Evolutionary conservation across 2,329 filamentous ascomycete species (phyloP), one percentile per base, ranked within the genome.

Genomic region (Sphaerostilbella broomeana): DNA sequence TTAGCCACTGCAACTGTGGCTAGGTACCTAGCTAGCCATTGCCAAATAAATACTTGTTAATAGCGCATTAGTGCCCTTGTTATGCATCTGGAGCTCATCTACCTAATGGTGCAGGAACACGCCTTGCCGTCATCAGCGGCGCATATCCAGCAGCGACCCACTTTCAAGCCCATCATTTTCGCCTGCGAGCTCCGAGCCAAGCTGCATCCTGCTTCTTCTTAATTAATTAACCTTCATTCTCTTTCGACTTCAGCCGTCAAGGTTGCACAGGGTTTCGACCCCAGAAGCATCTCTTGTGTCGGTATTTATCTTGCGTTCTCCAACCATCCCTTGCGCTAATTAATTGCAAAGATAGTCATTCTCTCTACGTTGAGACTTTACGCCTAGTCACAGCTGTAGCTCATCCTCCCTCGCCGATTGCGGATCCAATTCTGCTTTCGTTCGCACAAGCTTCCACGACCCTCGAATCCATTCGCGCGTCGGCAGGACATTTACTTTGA

Each of bases 91-190:
- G n/a, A n/a, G n/a, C n/a, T n/a, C n/a, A n/a, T n/a, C n/a, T n/a
- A n/a, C n/a, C n/a, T 40, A 8, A 34, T 40, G 38, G 38, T 20
- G 25, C 38, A 40, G 31, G 38, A 40, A 40, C 38, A 24, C 24
- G 20, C 12, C 15, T 7, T 24, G 38, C 29, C 38, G 38, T 40
- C 38, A 40, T 35, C 30, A 40, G 31, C 25, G 31, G 31, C 31
- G 30, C 38, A 40, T 31, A 29, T 20, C 13, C 35, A 17, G 21
- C 18, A 40, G 38, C 38, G 27, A 28, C 31, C 31, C 25, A 19
- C 6, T 4, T 19, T 16, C 4, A 8, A 9, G 27, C 7, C 22
- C 9, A 8, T n/a, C n/a, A n/a, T n/a, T n/a, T n/a, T 28, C 17
- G 27, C 36, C 8, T 32, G 6, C 25, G 17, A 38, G 26, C 26